Conservation (phyloP, 2,329 filamentous ascomycete genomes). For the Penicillium rolfsii region DNA sequence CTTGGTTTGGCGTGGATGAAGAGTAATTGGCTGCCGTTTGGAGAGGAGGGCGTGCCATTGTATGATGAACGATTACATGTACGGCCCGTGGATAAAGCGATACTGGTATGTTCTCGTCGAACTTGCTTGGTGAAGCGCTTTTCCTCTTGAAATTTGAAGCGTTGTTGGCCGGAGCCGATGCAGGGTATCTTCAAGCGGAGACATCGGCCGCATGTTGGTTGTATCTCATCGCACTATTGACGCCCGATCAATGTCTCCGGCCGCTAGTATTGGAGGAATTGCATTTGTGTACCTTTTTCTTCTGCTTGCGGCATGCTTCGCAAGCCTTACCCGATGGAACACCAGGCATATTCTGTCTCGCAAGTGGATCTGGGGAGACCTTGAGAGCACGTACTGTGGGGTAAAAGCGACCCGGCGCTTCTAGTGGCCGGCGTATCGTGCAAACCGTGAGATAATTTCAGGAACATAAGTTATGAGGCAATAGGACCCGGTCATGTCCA, state of each 20-base stretch:
- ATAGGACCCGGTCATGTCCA: not conserved
- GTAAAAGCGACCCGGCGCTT: not conserved
- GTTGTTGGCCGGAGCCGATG: slow-evolving; percentile 51
- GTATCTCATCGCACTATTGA: slow-evolving; percentile 53
- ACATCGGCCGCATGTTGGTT: slow-evolving; percentile 53
- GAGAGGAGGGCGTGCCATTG: not conserved
- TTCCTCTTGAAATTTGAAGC: slow-evolving; percentile 55
- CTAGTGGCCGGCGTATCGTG: not conserved
- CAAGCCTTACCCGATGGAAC: slow-evolving; percentile 57
- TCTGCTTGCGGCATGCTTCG: slow-evolving; percentile 56
- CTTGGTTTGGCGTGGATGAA: slow-evolving; percentile 29
- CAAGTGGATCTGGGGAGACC: not conserved
- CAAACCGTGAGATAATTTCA: not conserved
- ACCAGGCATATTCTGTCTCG: slow-evolving; percentile 49
- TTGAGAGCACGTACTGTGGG: not conserved
- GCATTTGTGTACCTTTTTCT: slow-evolving; percentile 54
- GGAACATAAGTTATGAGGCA: not conserved
- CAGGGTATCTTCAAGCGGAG: slow-evolving; percentile 51
- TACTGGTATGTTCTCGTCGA: not conserved
- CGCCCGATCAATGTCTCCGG: not conserved
- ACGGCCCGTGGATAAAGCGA: not conserved
- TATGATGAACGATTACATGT: not conserved
- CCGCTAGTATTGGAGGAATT: too few species aligned
- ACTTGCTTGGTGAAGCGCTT: slow-evolving; percentile 18
- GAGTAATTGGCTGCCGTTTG: too few species aligned